phyloP scores from a whole-genome alignment of 179 eudicot genomes.

The Patellifolia procumbens region DNA sequence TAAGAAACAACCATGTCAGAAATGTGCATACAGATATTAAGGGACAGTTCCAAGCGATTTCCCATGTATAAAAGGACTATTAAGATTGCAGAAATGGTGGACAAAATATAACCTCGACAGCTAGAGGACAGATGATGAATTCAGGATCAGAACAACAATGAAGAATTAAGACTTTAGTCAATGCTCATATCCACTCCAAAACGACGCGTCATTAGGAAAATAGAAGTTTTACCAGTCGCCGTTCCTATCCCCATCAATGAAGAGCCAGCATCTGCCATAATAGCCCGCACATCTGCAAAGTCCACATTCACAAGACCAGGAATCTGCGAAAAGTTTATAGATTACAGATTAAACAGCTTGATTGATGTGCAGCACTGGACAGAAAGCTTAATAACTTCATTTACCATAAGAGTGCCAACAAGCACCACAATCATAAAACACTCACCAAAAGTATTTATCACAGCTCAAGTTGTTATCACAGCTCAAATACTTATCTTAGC shows the following conservation, averaged over 20 bases:
- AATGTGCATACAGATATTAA: neutral
- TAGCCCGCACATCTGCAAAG: constrained; percentile 98
- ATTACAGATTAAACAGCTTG: constrained; percentile 1
- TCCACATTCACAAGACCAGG: constrained; percentile 97
- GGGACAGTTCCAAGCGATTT: neutral
- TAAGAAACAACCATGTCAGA: neutral
- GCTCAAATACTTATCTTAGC: constrained; percentile 5
- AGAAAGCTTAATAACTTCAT: neutral
- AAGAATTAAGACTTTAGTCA: neutral
- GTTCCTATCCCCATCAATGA: constrained; percentile 98
- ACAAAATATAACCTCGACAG: neutral
- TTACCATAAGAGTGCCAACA: neutral
- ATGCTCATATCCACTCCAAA: constrained; percentile 1
- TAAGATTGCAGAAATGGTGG: neutral
- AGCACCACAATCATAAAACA: neutral
- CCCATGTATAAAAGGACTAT: neutral
- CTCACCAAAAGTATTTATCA: neutral
- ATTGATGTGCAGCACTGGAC: neutral
- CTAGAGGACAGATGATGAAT: neutral
- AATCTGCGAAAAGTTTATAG: constrained; percentile 49
- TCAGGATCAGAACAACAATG: neutral
- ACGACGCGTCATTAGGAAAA: neutral
- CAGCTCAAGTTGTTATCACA: constrained; percentile 7
- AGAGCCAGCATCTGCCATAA: constrained; percentile 98
- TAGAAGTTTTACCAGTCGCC: constrained; percentile 68